Percentiles rank a stretch among this genome's conserved stretches.
phyloP scores from a whole-genome alignment of 2,329 filamentous ascomycete genomes.

The Orbilia brochopaga region DNA sequence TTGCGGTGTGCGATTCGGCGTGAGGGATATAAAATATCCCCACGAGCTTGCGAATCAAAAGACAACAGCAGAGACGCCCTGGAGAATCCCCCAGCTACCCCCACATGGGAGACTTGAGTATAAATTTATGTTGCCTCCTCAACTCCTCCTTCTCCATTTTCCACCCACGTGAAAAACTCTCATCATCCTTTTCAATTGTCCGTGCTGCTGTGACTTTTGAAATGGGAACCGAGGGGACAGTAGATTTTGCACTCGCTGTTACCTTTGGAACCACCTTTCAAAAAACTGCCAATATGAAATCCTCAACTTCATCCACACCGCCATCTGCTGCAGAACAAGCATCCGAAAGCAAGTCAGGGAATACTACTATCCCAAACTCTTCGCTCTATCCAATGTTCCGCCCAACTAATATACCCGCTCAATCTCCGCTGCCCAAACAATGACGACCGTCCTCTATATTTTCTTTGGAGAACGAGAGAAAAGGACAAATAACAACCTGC shows the following conservation, averaged over 20 bases:
- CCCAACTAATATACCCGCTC: conserved; percentile 25
- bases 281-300: conserved; percentile 18
- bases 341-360: conserved; percentile 4
- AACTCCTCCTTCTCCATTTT: conserved; percentile 10
- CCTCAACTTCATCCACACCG: not conserved
- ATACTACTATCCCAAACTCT: not conserved
- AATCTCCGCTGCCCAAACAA: conserved; percentile 40
- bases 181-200: not conserved
- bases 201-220: not conserved
- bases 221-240: conserved; percentile 33
- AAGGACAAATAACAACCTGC: conserved; percentile 2
- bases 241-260: conserved; percentile 37
- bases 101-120: not conserved
- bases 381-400: conserved; percentile 39
- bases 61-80: not conserved
- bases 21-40: conserved; percentile 48
- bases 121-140: conserved; percentile 20
- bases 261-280: conserved; percentile 41
- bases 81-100: not conserved
- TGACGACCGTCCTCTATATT: conserved; percentile 11
- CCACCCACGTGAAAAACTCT: conserved; percentile 13
- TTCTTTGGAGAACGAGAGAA: not conserved
- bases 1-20: conserved; percentile 10
- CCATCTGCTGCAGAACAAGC: not conserved
- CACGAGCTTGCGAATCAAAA: conserved; percentile 2